Evolutionary conservation across 345 rosid genomes (phyloP).

Genomic region (Theobroma cacao): DNA sequence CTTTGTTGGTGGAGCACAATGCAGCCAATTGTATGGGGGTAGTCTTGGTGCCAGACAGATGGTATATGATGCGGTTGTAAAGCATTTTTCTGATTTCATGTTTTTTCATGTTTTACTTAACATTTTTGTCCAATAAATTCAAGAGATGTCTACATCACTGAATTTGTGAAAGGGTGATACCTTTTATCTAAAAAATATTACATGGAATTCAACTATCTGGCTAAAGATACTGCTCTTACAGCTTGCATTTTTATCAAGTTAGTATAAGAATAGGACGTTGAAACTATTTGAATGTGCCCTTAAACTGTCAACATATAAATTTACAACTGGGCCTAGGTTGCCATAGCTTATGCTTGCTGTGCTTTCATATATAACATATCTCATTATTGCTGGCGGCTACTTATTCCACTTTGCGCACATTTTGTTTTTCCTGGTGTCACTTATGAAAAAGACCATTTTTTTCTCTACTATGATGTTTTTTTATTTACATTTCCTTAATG

Average conservation of each 20-base stretch:
- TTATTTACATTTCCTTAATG: conserved; percentile 14
- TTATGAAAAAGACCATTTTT: not conserved
- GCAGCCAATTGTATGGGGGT: not conserved
- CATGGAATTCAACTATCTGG: not conserved
- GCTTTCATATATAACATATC: not conserved
- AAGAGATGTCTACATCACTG: not conserved
- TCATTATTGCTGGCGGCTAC: not conserved
- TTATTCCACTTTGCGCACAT: not conserved
- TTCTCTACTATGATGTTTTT: not conserved
- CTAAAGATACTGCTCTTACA: not conserved
- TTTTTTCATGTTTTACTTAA: not conserved
- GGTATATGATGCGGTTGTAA: not conserved
- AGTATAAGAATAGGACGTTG: not conserved
- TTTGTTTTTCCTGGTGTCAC: not conserved
- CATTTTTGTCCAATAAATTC: not conserved
- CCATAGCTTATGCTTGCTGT: not conserved
- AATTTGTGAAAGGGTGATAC: not conserved
- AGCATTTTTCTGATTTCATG: not conserved
- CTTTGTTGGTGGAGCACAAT: not conserved
- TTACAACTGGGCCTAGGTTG: not conserved
- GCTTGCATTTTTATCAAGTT: not conserved
- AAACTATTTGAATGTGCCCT: not conserved
- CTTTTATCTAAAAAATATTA: not conserved
- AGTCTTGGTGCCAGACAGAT: not conserved
- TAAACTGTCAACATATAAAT: not conserved